Evolutionary conservation across 805 yeast species (phyloP).

Genomic region (Candida pseudoglaebosa): DNA sequence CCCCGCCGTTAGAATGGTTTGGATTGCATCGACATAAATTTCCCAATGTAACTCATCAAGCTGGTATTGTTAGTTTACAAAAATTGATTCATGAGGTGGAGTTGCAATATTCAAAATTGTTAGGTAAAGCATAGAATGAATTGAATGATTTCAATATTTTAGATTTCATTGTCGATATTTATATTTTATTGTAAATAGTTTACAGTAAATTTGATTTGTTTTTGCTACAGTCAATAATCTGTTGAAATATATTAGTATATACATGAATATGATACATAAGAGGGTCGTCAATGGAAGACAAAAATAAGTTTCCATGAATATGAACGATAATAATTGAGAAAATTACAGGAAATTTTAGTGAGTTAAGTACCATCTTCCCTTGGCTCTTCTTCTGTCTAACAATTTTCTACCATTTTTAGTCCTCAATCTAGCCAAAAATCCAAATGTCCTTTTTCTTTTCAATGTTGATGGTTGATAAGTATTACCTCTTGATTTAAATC

Average conservation of each 20-base stretch:
- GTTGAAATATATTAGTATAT: conserved; percentile 1
- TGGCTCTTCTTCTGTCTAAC: conserved; percentile 70
- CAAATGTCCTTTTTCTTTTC: conserved; percentile 84
- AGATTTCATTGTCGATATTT: not conserved
- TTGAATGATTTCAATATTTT: not conserved
- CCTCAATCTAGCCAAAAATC: conserved; percentile 82
- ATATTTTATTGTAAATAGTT: conserved; percentile 6
- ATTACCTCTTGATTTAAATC: conserved; percentile 91
- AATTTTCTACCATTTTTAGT: conserved; percentile 74
- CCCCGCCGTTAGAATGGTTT: conserved; percentile 98
- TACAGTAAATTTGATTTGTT: not conserved
- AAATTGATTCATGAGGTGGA: conserved; percentile 69
- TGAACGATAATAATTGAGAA: too few relatives aligned
- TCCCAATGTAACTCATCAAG: conserved; percentile 84
- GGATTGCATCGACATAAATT: conserved; percentile 85
- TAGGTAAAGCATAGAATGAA: conserved; percentile 39
- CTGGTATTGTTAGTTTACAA: conserved; percentile 69
- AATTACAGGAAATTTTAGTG: conserved; percentile 44
- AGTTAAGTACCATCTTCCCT: conserved; percentile 91
- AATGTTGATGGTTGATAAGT: conserved; percentile 92
- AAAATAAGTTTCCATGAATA: too few relatives aligned
- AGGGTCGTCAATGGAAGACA: too few relatives aligned
- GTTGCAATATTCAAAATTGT: conserved; percentile 43
- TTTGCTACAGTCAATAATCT: not conserved
- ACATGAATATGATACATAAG: conserved; percentile 4